phyloP scores from a whole-genome alignment of 2,329 filamentous ascomycete species.

The Pseudocercospora macadamiae region DNA sequence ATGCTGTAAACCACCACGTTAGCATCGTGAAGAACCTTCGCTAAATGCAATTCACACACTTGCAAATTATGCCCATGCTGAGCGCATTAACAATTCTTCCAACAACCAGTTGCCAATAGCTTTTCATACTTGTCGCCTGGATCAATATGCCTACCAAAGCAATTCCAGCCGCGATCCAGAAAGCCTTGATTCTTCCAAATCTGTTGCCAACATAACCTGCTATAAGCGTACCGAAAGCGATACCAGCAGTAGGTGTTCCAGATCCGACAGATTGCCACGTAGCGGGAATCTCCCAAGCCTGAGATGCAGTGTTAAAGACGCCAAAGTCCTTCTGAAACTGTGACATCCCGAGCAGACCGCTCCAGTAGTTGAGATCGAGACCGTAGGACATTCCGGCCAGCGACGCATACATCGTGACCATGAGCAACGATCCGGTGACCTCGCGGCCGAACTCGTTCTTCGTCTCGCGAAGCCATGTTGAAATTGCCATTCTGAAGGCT shows the following conservation, averaged over 20 bases:
- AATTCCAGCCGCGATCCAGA: conserved; percentile 15
- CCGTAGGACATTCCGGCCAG: conserved; percentile 22
- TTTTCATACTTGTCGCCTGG: conserved; percentile 12
- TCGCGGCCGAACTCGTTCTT: conserved; percentile 16
- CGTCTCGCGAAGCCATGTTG: conserved; percentile 7
- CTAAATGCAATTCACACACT: neutral
- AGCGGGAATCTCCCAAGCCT: conserved; percentile 9
- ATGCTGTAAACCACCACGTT: conserved; percentile 3
- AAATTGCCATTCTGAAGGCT: conserved; percentile 1
- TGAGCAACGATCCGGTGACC: conserved; percentile 6
- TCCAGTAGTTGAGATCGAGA: conserved; percentile 19
- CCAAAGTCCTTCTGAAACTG: conserved; percentile 22
- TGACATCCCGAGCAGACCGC: conserved; percentile 17
- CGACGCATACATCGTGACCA: conserved; percentile 16
- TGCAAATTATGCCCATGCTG: conserved; percentile 22
- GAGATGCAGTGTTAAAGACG: neutral
- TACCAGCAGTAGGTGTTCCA: conserved; percentile 11
- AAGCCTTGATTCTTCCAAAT: conserved; percentile 7
- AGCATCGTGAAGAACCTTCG: neutral
- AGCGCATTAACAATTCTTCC: conserved; percentile 19
- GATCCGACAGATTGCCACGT: conserved; percentile 15
- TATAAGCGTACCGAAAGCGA: conserved; percentile 10
- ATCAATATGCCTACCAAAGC: conserved; percentile 15
- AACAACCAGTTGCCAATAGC: conserved; percentile 14
- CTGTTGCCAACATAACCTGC: conserved; percentile 12